Evolutionary conservation across 768 basidiomycete species (phyloP).

Genomic region (Fistulinella prunicolor): DNA sequence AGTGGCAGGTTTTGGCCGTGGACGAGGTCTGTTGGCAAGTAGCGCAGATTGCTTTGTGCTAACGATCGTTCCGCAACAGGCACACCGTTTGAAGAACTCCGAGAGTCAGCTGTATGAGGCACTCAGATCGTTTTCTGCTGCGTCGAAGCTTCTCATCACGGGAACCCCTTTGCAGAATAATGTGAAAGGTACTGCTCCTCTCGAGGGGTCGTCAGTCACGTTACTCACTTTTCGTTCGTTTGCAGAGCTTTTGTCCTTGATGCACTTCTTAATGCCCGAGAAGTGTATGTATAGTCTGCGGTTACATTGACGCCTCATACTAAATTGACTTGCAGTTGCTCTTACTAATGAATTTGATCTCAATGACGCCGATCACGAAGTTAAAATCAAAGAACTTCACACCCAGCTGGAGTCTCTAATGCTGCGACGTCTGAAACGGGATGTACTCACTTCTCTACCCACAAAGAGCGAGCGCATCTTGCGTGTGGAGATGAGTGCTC

Average conservation of each 20-base stretch:
- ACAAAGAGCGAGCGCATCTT: constrained; percentile 98
- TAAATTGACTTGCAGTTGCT: constrained; percentile 54
- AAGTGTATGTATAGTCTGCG: constrained; percentile 61
- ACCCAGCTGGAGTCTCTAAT: constrained; percentile 90
- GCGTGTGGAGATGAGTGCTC: constrained; percentile 93
- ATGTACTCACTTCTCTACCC: constrained; percentile 93
- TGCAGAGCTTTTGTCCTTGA: constrained; percentile 90
- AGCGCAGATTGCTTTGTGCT: constrained; percentile 5
- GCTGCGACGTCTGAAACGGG: constrained; percentile 91
- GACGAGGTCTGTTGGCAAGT: constrained; percentile 67
- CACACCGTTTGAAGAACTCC: constrained; percentile 96
- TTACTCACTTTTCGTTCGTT: constrained; percentile 10
- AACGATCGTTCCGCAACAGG: constrained; percentile 43
- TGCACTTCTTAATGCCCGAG: constrained; percentile 99
- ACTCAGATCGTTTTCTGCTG: constrained; percentile 81
- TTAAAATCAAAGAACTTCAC: constrained; percentile 94
- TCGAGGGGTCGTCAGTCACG: not conserved
- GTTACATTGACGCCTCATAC: not conserved
- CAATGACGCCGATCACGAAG: constrained; percentile 88
- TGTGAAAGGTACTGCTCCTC: constrained; percentile 73
- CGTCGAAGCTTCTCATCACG: constrained; percentile 93
- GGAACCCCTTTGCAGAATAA: constrained; percentile 99
- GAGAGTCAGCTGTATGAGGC: constrained; percentile 98
- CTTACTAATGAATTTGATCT: constrained; percentile 95
- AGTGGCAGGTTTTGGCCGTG: constrained; percentile 95